phyloP scores from a whole-genome alignment of 352 stramenopile genomes.

The Globisporangium abappressorium region DNA sequence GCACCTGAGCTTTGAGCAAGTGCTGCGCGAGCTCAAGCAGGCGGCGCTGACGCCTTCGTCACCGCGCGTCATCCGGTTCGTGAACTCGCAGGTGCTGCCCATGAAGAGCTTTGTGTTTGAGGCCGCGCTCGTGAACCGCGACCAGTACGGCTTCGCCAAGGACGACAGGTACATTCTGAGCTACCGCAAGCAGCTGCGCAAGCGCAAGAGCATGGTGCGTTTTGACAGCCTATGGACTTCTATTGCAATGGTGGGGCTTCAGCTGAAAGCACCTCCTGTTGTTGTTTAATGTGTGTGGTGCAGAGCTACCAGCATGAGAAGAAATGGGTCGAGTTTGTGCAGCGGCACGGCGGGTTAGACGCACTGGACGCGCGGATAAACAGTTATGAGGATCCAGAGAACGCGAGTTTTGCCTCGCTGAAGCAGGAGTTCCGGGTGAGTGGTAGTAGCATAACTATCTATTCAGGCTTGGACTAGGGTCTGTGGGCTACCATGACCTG shows the following conservation, averaged over 20 bases:
- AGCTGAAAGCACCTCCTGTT: not conserved
- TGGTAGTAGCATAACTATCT: not conserved
- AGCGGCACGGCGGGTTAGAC: slow-evolving; percentile 32
- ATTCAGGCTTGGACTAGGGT: not conserved
- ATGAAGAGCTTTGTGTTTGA: slow-evolving; percentile 32
- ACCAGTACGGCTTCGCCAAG: slow-evolving; percentile 62
- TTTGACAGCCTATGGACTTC: not conserved
- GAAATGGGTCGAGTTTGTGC: slow-evolving; percentile 42
- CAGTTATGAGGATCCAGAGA: not conserved
- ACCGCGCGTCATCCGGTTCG: slow-evolving; percentile 44
- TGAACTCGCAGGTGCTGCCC: slow-evolving; percentile 37
- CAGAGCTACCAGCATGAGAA: slow-evolving; percentile 44
- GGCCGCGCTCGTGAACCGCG: slow-evolving; percentile 38
- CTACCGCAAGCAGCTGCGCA: slow-evolving; percentile 38
- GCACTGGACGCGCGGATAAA: slow-evolving; percentile 29
- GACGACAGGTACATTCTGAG: slow-evolving; percentile 55
- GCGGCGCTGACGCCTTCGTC: slow-evolving; percentile 5
- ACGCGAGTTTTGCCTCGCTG: not conserved
- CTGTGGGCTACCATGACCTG: not conserved
- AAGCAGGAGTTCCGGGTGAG: not conserved
- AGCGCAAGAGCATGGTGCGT: slow-evolving; percentile 32
- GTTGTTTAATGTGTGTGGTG: not conserved
- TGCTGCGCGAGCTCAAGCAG: slow-evolving; percentile 28
- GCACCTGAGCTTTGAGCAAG: slow-evolving; percentile 28
- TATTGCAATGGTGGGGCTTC: too few species aligned